Conservation (phyloP, 306 rosid species). For the Hippophae tibetana region DNA sequence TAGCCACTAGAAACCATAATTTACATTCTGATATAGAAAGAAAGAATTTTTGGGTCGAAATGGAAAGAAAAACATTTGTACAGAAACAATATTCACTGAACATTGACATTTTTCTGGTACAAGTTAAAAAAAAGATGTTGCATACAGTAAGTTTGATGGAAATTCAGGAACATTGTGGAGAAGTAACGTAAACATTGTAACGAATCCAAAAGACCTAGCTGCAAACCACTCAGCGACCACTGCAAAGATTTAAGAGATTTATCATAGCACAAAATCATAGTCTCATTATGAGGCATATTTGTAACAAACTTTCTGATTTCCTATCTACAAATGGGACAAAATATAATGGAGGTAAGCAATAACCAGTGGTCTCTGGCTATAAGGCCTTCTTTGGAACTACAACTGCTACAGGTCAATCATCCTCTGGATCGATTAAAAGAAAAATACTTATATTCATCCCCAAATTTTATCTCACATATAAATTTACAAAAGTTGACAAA, state of each 20-base stretch:
- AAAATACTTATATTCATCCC: slow-evolving; percentile 74
- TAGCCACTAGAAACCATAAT: too few relatives aligned
- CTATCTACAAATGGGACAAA: neutral
- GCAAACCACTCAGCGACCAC: slow-evolving; percentile 97
- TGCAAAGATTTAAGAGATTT: slow-evolving; percentile 27
- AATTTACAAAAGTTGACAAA: slow-evolving; percentile 13
- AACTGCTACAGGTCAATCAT: slow-evolving; percentile 90
- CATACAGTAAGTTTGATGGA: slow-evolving; percentile 80
- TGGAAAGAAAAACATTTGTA: too few relatives aligned
- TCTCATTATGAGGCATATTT: slow-evolving; percentile 7
- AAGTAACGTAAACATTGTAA: slow-evolving; percentile 69
- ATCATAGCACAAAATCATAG: slow-evolving; percentile 12
- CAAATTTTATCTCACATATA: slow-evolving; percentile 65
- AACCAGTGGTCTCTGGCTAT: slow-evolving; percentile 88
- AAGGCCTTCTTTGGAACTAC: slow-evolving; percentile 81
- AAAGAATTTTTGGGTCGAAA: neutral
- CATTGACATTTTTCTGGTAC: neutral
- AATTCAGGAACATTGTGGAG: slow-evolving; percentile 88
- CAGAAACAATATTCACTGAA: neutral
- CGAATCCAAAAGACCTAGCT: slow-evolving; percentile 85
- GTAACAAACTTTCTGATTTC: neutral
- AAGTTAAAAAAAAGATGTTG: slow-evolving; percentile 6
- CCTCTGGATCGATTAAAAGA: slow-evolving; percentile 91
- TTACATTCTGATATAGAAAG: neutral
- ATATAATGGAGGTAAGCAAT: slow-evolving; percentile 18